These are phyloP conservation scores for Thymus mandschuricus DNA, from an alignment of 257 asterid genomes.

Conservation along the genomic window DNA sequence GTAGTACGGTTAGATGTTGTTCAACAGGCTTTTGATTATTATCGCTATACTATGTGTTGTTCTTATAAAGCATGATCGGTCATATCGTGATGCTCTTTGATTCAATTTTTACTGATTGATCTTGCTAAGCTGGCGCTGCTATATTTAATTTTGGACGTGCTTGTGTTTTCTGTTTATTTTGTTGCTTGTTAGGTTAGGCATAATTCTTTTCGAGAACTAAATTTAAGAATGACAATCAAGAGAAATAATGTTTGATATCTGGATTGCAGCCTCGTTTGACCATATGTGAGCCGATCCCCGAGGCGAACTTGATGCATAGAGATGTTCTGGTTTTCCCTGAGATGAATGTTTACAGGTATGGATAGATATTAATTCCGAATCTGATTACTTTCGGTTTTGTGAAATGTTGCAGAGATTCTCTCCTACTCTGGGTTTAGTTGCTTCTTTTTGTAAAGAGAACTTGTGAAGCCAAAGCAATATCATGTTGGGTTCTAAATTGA, in stretches of 20 bases:
- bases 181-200: not conserved
- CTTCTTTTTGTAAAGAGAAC: not conserved
- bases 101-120: conserved; percentile 13
- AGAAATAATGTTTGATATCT: conserved; percentile 27
- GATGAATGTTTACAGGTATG: conserved; percentile 79
- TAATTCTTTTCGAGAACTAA: not conserved
- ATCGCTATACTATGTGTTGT: not conserved
- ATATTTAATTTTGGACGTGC: not conserved
- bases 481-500: not conserved
- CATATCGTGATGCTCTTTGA: not conserved
- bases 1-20: conserved; percentile 3
- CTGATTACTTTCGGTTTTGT: not conserved
- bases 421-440: not conserved
- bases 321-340: conserved; percentile 93
- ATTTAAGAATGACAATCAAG: not conserved
- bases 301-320: conserved; percentile 66
- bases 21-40: not conserved
- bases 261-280: conserved; percentile 80
- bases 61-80: conserved; percentile 4
- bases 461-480: not conserved
- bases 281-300: conserved; percentile 69
- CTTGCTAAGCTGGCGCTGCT: conserved; percentile 6
- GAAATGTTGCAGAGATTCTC: not conserved
- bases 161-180: conserved; percentile 15
- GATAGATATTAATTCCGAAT: conserved; percentile 2